Percentiles rank a stretch among this genome's conserved stretches.
Evolutionary conservation across 108 stramenopile species (phyloP).

Genomic region (Parmales sp.): DNA sequence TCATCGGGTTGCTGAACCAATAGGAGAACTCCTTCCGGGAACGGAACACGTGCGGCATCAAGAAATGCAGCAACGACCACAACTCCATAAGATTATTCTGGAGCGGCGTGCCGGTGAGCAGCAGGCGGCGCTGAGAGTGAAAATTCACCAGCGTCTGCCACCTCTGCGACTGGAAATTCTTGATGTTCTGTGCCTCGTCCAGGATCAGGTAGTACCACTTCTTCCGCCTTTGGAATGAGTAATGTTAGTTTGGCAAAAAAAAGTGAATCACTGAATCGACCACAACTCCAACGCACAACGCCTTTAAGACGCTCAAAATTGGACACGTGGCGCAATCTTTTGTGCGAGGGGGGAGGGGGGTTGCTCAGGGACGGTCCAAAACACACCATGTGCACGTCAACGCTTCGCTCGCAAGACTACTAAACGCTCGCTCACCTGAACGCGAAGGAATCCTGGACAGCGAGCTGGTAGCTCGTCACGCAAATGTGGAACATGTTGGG

Average conservation of each 20-base stretch:
- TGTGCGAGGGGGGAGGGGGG: too few relatives aligned
- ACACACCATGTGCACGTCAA: too few relatives aligned
- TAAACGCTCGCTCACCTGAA: too few relatives aligned
- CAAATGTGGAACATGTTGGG: conserved; percentile 66
- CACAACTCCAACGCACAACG: too few relatives aligned
- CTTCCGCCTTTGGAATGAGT: too few relatives aligned
- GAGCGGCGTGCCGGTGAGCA: conserved; percentile 90
- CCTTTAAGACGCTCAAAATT: too few relatives aligned
- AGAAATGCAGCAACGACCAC: conserved; percentile 79
- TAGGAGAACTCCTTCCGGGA: conserved; percentile 92
- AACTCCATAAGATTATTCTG: conserved; percentile 80
- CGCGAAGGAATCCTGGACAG: conserved; percentile 87
- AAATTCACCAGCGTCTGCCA: conserved; percentile 98
- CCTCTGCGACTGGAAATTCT: conserved; percentile 92
- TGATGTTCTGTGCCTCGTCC: conserved; percentile 97
- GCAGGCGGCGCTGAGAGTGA: conserved; percentile 83
- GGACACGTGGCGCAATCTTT: too few relatives aligned
- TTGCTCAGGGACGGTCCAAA: too few relatives aligned
- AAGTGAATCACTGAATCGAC: too few relatives aligned
- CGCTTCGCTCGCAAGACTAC: too few relatives aligned
- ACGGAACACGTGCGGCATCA: conserved; percentile 57
- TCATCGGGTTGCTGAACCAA: conserved; percentile 96
- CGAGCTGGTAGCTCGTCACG: conserved; percentile 94
- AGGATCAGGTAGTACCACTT: conserved; percentile 95
- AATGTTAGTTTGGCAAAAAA: too few relatives aligned